Conservation (phyloP, 306 rosid genomes). For the Rosa rugosa region DNA sequence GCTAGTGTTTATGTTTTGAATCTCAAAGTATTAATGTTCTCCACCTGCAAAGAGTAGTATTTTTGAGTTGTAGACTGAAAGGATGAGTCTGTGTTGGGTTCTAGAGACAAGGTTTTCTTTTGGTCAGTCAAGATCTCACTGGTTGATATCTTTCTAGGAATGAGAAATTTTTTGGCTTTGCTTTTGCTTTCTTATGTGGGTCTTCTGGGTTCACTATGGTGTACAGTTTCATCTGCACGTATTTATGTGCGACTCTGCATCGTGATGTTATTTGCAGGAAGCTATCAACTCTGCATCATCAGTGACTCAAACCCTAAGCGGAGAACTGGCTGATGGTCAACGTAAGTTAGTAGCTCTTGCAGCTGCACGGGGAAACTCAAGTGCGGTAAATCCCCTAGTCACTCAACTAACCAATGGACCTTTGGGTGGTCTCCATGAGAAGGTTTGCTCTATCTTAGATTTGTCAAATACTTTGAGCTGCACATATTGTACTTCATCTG, state of each 20-base stretch:
- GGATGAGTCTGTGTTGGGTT: not conserved
- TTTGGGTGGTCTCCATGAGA: constrained; percentile 70
- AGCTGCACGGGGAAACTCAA: constrained; percentile 62
- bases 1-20: not conserved
- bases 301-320: constrained; percentile 71
- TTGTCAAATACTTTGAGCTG: not conserved
- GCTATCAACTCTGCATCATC: constrained; percentile 80
- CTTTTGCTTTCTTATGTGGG: not conserved
- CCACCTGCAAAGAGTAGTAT: not conserved
- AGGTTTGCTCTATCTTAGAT: constrained; percentile 46
- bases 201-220: not conserved
- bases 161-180: not conserved
- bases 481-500: not conserved
- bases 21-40: not conserved
- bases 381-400: constrained; percentile 64
- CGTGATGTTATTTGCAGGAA: constrained; percentile 52
- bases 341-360: constrained; percentile 81
- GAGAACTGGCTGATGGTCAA: constrained; percentile 90
- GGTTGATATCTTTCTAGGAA: not conserved
- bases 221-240: not conserved
- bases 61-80: not conserved
- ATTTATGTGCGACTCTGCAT: not conserved
- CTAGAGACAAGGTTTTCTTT: not conserved
- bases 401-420: constrained; percentile 79
- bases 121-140: not conserved